Evolutionary conservation across 2,329 filamentous ascomycete species (phyloP).

Genomic region (Podosphaera xanthii): DNA sequence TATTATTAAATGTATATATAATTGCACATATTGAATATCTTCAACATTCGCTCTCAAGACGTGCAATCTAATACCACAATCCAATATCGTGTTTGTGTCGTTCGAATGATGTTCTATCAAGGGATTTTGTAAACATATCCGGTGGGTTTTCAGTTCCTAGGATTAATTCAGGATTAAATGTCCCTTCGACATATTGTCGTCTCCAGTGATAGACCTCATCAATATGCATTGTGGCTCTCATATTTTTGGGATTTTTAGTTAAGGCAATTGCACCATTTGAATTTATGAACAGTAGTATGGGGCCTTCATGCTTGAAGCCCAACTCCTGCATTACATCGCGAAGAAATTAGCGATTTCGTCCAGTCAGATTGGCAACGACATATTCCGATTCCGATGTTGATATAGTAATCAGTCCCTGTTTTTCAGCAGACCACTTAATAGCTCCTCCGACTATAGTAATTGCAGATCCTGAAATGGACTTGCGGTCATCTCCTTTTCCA

Average conservation of each 20-base stretch:
- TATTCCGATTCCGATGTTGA: neutral
- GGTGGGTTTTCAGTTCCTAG: neutral
- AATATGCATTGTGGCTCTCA: neutral
- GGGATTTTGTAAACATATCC: neutral
- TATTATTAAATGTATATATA: neutral
- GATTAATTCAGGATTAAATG: neutral
- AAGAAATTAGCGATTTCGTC: neutral
- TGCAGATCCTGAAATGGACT: neutral
- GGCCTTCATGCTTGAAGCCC: neutral
- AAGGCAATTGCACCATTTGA: neutral
- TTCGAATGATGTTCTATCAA: neutral
- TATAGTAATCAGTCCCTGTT: neutral
- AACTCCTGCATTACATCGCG: neutral
- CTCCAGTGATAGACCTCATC: neutral
- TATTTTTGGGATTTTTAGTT: neutral
- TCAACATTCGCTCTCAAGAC: neutral
- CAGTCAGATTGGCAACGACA: neutral
- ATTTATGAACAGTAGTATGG: neutral
- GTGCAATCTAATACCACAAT: neutral
- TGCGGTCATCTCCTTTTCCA: neutral
- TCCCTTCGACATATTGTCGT: neutral
- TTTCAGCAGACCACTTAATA: neutral
- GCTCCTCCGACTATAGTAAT: neutral
- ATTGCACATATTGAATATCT: neutral
- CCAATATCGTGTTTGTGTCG: neutral